A percentile compares a stretch with the other conserved stretches of the same genome.
phyloP scores from a whole-genome alignment of 805 yeast genomes.

The Barnettozyma siamensis region DNA sequence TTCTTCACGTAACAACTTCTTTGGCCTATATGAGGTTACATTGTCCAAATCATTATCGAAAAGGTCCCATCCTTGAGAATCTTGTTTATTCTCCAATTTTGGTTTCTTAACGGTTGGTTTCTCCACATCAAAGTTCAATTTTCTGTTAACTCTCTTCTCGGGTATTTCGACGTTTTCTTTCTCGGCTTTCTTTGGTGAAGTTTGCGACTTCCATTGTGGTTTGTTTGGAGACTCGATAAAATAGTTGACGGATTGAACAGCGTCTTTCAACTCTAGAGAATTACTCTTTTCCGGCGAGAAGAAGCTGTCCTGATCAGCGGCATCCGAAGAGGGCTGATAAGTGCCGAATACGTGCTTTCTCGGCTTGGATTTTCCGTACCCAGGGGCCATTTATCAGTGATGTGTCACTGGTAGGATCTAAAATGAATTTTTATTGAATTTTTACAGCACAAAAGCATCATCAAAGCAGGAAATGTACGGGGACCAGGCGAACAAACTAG shows the following conservation, averaged over 20 bases:
- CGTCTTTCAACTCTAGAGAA: neutral
- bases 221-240: slow-evolving; percentile 21
- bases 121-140: slow-evolving; percentile 1
- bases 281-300: slow-evolving; percentile 7
- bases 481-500: slow-evolving; percentile 76
- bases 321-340: neutral
- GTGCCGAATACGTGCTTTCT: slow-evolving; percentile 1
- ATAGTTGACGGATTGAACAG: slow-evolving; percentile 5
- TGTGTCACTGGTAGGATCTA: too few relatives aligned
- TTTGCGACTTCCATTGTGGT: slow-evolving; percentile 21
- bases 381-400: slow-evolving; percentile 1
- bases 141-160: neutral
- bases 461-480: slow-evolving; percentile 62
- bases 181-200: slow-evolving; percentile 1
- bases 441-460: neutral
- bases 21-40: neutral
- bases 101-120: neutral
- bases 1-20: slow-evolving; percentile 3
- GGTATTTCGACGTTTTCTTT: neutral
- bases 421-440: neutral
- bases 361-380: slow-evolving; percentile 4
- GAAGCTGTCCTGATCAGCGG: neutral
- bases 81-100: neutral
- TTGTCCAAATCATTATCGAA: neutral
- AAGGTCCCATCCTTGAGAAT: slow-evolving; percentile 5